Evolutionary conservation across 2,329 filamentous ascomycete species (phyloP).

Genomic region (Exophiala dermatitidis): DNA sequence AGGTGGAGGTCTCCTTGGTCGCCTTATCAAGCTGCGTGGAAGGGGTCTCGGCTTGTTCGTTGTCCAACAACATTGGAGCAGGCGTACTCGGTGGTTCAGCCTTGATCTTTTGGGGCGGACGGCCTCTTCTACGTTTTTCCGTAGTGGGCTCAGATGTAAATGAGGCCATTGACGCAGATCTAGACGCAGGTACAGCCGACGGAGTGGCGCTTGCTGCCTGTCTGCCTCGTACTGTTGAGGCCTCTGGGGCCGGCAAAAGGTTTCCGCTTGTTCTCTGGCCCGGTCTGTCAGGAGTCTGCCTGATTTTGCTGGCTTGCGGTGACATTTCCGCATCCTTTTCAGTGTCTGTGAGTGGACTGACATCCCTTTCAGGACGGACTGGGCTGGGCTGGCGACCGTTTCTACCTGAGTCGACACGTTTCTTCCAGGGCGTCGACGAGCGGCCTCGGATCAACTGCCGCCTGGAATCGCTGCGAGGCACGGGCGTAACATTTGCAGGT

Average conservation of each 20-base stretch:
- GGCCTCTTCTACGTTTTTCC: conserved; percentile 15
- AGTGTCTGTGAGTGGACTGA: conserved; percentile 26
- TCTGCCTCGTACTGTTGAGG: conserved; percentile 9
- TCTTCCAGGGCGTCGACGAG: conserved; percentile 27
- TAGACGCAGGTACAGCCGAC: conserved; percentile 15
- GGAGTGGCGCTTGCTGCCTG: conserved; percentile 21
- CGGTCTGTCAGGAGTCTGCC: conserved; percentile 10
- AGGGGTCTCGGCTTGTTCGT: conserved; percentile 30
- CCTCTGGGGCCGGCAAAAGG: conserved; percentile 3
- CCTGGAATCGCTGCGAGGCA: conserved; percentile 15
- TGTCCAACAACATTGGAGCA: conserved; percentile 30
- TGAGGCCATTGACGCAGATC: conserved; percentile 25
- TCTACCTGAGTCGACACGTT: conserved; percentile 5
- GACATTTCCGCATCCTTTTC: conserved; percentile 23
- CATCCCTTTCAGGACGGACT: conserved; percentile 23
- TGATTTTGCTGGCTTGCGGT: conserved; percentile 7
- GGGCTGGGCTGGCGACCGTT: conserved; percentile 18
- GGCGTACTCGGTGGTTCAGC: conserved; percentile 32
- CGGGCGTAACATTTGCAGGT: conserved; percentile 23
- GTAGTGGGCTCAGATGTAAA: conserved; percentile 23
- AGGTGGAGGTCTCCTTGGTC: neutral
- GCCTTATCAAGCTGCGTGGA: conserved; percentile 29
- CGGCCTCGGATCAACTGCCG: conserved; percentile 6
- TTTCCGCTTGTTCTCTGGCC: conserved; percentile 6
- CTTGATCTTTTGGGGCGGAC: conserved; percentile 23